A percentile compares a stretch with the other conserved stretches of the same genome.
phyloP scores from a whole-genome alignment of 2,329 filamentous ascomycete species.

The Colletotrichum lini region DNA sequence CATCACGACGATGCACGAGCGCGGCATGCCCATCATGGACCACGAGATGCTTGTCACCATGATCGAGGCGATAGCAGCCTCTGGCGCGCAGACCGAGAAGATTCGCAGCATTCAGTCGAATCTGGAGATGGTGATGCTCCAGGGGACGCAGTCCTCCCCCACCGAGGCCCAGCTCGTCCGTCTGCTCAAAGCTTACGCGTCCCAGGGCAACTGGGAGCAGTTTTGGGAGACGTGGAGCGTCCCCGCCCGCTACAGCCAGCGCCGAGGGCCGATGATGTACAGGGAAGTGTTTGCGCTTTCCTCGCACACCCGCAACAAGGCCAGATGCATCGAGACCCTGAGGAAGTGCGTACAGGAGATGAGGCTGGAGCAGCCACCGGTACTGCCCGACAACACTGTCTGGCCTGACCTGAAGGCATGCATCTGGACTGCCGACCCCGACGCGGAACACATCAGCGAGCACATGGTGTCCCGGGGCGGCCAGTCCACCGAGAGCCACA shows the following conservation, averaged over 20 bases:
- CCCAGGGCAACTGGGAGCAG: slow-evolving; percentile 64
- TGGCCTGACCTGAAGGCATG: slow-evolving; percentile 66
- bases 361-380: slow-evolving; percentile 65
- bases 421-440: slow-evolving; percentile 68
- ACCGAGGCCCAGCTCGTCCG: slow-evolving; percentile 54
- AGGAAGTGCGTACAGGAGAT: slow-evolving; percentile 73
- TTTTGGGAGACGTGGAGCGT: slow-evolving; percentile 75
- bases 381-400: slow-evolving; percentile 61
- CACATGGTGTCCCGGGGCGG: slow-evolving; percentile 32
- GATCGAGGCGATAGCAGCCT: slow-evolving; percentile 57
- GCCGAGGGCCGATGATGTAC: slow-evolving; percentile 70
- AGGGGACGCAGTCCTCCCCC: slow-evolving; percentile 56
- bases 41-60: slow-evolving; percentile 65
- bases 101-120: slow-evolving; percentile 59
- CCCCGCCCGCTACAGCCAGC: slow-evolving; percentile 63
- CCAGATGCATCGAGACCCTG: slow-evolving; percentile 62
- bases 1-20: slow-evolving; percentile 61
- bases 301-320: slow-evolving; percentile 59
- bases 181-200: slow-evolving; percentile 63
- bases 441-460: slow-evolving; percentile 54
- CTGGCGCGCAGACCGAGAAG: slow-evolving; percentile 49
- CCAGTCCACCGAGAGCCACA: slow-evolving; percentile 17
- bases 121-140: slow-evolving; percentile 61
- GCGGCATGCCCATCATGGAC: slow-evolving; percentile 59
- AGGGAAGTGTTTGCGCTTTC: slow-evolving; percentile 65